Evolutionary conservation across 2,329 filamentous ascomycete species (phyloP), one percentile per base, ranked within the genome.

Genomic region (Scleromitrula shiraiana): DNA sequence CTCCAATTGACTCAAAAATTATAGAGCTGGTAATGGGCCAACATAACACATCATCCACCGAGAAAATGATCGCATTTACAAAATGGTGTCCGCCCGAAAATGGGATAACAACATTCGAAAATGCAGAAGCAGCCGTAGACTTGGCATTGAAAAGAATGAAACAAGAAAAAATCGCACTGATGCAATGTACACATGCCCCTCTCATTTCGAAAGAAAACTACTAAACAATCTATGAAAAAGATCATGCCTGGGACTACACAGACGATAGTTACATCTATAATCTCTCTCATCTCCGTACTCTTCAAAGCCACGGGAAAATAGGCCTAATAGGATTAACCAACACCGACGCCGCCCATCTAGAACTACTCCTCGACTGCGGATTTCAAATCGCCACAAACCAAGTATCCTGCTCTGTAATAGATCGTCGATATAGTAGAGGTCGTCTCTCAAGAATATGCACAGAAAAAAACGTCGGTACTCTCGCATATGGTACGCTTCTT

Each of bases 401-500:
- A 44, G 51, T 65, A 1, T 56, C 60, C 6, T 62, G 60, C 50
- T 63, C 60, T 1, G 60, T 64, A 14, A 53, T 66, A n/a, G 64
- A 65, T 46, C 55, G 47, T 10, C 60, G 59, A 8, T 37, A 59
- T 7, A 39, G 54, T 7, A 52, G 53, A 5, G 62, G 62, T 5
- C 52, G 57, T 12, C 42, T 65, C 7, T 47, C 43, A 26, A 27
- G 33, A n/a, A 46, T 64, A 14, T 65, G 62, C 38, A 37, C 35
- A 19, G 43, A 57, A 15, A 49, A 58, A 24, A 49, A 49, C 7
- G 58, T 64, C 20, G 57, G 59, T 0, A 43, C 64, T 2, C 55
- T 65, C 10, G 60, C 59, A 2, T 65, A 65, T 39, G 63, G 62
- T 3, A 62, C 63, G n/a, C 54, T 65, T n/a, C 55, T 65, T n/a